Evolutionary conservation across 768 basidiomycete genomes (phyloP).

Genomic region (Lactarius akahatsu): DNA sequence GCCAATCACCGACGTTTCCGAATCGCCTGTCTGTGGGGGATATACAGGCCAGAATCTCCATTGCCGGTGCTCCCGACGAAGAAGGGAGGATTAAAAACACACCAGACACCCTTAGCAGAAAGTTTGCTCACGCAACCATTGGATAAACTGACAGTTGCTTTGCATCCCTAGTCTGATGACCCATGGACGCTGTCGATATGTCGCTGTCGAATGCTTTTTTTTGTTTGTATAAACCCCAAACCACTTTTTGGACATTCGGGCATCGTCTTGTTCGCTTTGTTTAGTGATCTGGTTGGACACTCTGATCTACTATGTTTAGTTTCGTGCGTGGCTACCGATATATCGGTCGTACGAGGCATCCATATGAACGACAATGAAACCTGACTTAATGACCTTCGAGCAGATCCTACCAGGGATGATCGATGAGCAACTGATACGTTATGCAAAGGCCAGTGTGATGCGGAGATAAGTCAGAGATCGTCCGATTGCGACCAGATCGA

Average conservation of each 20-base stretch:
- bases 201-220: constrained; percentile 9
- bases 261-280: constrained; percentile 2
- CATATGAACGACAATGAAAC: background rate
- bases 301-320: constrained; percentile 2
- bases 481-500: background rate
- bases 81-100: constrained; percentile 19
- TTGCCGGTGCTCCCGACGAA: constrained; percentile 16
- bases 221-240: background rate
- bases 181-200: constrained; percentile 10
- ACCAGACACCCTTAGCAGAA: background rate
- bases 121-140: constrained; percentile 19
- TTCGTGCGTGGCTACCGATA: background rate
- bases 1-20: background rate
- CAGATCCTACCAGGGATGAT: background rate
- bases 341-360: background rate
- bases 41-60: background rate
- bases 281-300: background rate
- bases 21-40: constrained; percentile 18
- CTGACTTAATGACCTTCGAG: constrained; percentile 7
- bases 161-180: constrained; percentile 4
- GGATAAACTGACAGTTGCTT: constrained; percentile 11
- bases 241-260: background rate
- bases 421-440: background rate
- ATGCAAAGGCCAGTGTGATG: background rate
- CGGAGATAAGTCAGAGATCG: constrained; percentile 25